A percentile compares a stretch with the other conserved stretches of the same genome.
Evolutionary conservation across 306 rosid species (phyloP).

Genomic region (Notholithocarpus densiflorus): DNA sequence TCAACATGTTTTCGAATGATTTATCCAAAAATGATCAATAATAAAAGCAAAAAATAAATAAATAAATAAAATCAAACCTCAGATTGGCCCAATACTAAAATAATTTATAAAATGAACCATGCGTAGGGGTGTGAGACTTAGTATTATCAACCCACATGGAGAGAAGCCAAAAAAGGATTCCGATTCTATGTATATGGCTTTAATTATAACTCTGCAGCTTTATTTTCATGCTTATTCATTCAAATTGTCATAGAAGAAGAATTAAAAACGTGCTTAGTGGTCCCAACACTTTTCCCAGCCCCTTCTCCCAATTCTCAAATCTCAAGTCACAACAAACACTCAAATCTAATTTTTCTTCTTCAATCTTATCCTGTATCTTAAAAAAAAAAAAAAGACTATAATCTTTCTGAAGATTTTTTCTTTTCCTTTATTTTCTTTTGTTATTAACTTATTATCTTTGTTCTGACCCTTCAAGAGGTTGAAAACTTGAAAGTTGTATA

Average conservation of each 20-base stretch:
- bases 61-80: neutral
- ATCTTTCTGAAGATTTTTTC: neutral
- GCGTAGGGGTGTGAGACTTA: neutral
- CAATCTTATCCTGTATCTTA: neutral
- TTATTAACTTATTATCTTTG: neutral
- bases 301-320: neutral
- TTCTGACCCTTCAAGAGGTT: constrained; percentile 19
- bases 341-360: neutral
- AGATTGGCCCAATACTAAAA: neutral
- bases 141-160: constrained; percentile 18
- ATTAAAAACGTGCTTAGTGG: constrained; percentile 23
- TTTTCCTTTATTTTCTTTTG: too few species aligned
- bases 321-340: constrained; percentile 17
- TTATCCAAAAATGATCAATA: too few species aligned
- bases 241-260: neutral
- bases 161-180: constrained; percentile 14
- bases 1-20: too few species aligned
- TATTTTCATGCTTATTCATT: constrained; percentile 34
- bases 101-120: neutral
- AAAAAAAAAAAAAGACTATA: neutral
- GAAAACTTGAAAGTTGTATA: neutral
- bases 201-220: constrained; percentile 50
- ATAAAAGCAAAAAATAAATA: neutral
- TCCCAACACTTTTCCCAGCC: constrained; percentile 6
- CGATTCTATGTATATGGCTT: constrained; percentile 5